A percentile compares a stretch with the other conserved stretches of the same genome.
These are phyloP conservation scores for Nyssa sinensis DNA, from an alignment of 148 eudicot species.

Conservation along the genomic window DNA sequence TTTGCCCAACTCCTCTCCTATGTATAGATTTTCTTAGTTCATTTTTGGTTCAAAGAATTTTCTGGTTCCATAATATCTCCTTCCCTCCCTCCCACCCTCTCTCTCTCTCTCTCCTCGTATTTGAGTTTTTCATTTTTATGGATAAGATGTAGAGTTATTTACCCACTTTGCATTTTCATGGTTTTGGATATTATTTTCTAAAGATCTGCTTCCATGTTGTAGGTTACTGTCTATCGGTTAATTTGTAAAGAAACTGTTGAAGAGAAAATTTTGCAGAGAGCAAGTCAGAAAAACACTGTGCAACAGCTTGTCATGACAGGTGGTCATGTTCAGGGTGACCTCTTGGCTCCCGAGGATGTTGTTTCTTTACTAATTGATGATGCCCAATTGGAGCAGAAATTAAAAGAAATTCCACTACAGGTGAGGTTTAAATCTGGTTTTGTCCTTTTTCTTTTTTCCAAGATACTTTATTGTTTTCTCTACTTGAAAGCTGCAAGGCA, in stretches of 20 bases:
- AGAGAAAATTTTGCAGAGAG: conserved; percentile 95
- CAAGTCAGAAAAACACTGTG: conserved; percentile 91
- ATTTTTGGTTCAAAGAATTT: neutral
- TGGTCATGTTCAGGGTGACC: conserved; percentile 98
- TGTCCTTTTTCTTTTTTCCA: neutral
- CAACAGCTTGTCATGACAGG: conserved; percentile 99
- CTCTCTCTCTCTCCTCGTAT: too few relatives aligned
- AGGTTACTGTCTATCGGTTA: conserved; percentile 95
- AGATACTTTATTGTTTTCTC: neutral
- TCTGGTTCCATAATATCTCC: neutral
- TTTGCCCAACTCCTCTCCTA: neutral
- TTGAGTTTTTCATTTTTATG: too few relatives aligned
- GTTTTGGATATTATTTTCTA: neutral
- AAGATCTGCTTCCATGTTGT: conserved; percentile 16
- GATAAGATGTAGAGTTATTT: neutral
- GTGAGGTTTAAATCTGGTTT: conserved; percentile 22
- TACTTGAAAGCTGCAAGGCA: too few relatives aligned
- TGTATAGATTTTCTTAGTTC: neutral
- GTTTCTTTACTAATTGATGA: conserved; percentile 93
- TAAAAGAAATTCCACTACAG: conserved; percentile 80
- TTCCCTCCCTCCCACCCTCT: too few relatives aligned
- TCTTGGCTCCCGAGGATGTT: conserved; percentile 94
- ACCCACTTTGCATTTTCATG: neutral
- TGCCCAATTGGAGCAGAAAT: conserved; percentile 85
- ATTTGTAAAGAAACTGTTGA: conserved; percentile 98